phyloP scores from a whole-genome alignment of 2,329 filamentous ascomycete species.

The Leptographium procerum region DNA sequence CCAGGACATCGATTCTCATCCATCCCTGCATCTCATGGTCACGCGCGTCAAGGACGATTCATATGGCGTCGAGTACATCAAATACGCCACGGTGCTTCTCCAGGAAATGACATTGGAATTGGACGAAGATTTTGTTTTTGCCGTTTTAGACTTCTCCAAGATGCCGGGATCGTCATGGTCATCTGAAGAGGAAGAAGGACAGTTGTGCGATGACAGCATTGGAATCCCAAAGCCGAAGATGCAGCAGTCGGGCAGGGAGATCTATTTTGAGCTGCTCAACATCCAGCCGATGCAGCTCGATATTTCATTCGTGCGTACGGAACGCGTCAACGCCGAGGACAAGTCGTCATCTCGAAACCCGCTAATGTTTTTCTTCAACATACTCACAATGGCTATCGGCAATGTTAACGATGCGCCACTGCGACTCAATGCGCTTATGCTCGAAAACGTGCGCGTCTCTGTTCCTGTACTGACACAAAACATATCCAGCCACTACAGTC shows the following conservation, averaged over 20 bases:
- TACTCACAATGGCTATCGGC: constrained; percentile 97
- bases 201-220: constrained; percentile 77
- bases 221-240: constrained; percentile 87
- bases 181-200: constrained; percentile 64
- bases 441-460: constrained; percentile 91
- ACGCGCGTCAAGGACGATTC: constrained; percentile 96
- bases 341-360: constrained; percentile 85
- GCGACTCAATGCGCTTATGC: constrained; percentile 80
- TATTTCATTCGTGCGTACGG: constrained; percentile 91
- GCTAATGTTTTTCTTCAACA: constrained; percentile 97
- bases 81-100: constrained; percentile 85
- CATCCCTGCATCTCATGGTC: constrained; percentile 82
- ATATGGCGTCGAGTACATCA: constrained; percentile 95
- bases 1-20: constrained; percentile 91
- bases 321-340: constrained; percentile 91
- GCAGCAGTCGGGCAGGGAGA: constrained; percentile 76
- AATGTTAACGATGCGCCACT: constrained; percentile 98
- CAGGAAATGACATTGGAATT: constrained; percentile 98
- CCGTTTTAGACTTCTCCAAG: constrained; percentile 87
- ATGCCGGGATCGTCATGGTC: constrained; percentile 83
- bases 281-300: constrained; percentile 98
- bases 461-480: constrained; percentile 73
- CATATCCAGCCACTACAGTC: constrained; percentile 88
- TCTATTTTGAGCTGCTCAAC: constrained; percentile 95
- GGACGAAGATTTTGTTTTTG: constrained; percentile 96